Percentiles rank a stretch among this genome's conserved stretches.
These are phyloP conservation scores for Penicillium salamii DNA, from an alignment of 495 filamentous ascomycete genomes.

Conservation along the genomic window DNA sequence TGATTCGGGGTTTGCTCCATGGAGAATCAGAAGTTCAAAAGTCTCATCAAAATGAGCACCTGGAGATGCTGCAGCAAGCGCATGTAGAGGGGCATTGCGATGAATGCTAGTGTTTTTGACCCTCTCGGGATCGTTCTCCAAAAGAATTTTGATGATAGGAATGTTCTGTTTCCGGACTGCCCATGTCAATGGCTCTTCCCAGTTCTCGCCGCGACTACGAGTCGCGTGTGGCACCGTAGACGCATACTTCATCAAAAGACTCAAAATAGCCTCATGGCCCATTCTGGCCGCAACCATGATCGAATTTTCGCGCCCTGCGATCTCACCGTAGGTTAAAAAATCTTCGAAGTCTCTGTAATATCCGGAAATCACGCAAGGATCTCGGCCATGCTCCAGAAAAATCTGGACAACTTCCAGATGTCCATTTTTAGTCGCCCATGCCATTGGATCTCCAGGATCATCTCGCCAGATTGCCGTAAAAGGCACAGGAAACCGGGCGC, in stretches of 20 bases:
- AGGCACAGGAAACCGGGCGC: background rate
- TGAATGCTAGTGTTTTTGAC: no score
- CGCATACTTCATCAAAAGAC: conserved; percentile 5
- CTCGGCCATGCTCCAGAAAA: conserved; percentile 2
- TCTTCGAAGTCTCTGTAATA: background rate
- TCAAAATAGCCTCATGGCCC: conserved; percentile 5
- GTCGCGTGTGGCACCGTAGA: background rate
- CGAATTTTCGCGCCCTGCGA: background rate
- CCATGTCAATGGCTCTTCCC: background rate
- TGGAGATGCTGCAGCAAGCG: no score
- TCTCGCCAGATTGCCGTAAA: no score
- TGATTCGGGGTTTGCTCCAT: no score
- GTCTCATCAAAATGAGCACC: no score
- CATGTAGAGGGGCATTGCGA: no score
- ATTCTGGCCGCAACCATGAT: background rate
- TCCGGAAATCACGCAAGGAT: background rate
- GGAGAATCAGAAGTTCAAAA: no score
- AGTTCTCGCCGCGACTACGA: no score
- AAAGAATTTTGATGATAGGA: conserved; percentile 1
- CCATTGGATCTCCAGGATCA: background rate
- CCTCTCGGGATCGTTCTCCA: background rate
- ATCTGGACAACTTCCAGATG: conserved; percentile 1
- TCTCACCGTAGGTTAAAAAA: no score
- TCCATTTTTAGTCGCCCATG: conserved; percentile 1
- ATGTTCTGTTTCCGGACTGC: background rate